phyloP scores from a whole-genome alignment of 352 stramenopile genomes.

The Globisporangium middletonii region DNA sequence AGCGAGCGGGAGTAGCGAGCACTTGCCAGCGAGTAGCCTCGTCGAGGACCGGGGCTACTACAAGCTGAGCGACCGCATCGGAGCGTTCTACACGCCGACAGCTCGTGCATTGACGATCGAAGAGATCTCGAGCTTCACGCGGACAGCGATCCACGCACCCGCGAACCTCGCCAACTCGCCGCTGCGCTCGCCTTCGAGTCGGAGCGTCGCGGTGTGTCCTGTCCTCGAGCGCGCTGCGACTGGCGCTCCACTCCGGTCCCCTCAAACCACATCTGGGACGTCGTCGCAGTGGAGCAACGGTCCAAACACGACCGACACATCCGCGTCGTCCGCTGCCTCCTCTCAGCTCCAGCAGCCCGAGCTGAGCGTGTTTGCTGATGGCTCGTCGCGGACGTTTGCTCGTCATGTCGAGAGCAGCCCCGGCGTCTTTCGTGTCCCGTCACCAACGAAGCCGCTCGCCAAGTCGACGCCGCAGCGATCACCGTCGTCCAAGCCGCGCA shows the following conservation, averaged over 20 bases:
- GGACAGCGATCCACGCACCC: constrained; percentile 37
- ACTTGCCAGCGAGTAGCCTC: constrained; percentile 7
- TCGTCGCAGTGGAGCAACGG: constrained; percentile 2
- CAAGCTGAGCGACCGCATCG: constrained; percentile 77
- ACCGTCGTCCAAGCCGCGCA: constrained; percentile 11
- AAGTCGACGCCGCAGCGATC: constrained; percentile 16
- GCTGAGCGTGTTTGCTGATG: constrained; percentile 50
- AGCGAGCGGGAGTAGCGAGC: constrained; percentile 9
- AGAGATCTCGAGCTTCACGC: constrained; percentile 60
- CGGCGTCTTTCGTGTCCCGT: constrained; percentile 45
- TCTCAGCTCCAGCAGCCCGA: constrained; percentile 7
- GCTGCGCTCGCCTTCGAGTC: constrained; percentile 30
- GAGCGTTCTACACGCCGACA: constrained; percentile 64
- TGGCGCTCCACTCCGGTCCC: background rate
- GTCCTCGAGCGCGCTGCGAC: constrained; percentile 34
- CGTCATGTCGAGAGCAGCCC: constrained; percentile 65
- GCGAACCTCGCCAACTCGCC: constrained; percentile 32
- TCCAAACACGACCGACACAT: background rate
- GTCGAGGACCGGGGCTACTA: constrained; percentile 72
- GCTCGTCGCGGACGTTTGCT: constrained; percentile 52
- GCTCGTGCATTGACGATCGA: constrained; percentile 61
- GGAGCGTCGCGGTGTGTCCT: constrained; percentile 43
- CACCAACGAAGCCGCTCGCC: constrained; percentile 29
- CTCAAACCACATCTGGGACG: background rate
- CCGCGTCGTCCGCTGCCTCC: background rate